Conservation (phyloP, 352 stramenopile genomes). For the Phytophthora sp. region DNA sequence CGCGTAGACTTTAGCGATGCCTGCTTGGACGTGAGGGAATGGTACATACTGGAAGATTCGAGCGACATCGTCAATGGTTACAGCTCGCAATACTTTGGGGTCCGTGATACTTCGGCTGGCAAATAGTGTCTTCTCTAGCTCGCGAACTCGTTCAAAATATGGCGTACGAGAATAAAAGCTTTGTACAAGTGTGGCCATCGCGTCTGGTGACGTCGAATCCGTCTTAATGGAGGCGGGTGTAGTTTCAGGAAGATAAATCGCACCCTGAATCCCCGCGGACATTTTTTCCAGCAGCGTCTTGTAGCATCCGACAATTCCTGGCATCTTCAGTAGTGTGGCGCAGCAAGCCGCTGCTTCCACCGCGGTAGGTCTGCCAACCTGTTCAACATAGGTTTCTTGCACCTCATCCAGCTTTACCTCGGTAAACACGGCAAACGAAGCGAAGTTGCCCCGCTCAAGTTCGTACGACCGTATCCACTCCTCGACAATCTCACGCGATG, state of each 20-base stretch:
- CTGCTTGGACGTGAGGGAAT: slow-evolving; percentile 35
- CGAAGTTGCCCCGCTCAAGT: slow-evolving; percentile 62
- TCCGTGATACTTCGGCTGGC: slow-evolving; percentile 53
- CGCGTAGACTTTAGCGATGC: slow-evolving; percentile 26
- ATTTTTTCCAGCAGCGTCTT: slow-evolving; percentile 72
- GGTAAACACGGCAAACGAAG: slow-evolving; percentile 79
- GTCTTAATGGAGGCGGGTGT: not conserved
- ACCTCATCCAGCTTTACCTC: slow-evolving; percentile 84
- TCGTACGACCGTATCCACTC: slow-evolving; percentile 80
- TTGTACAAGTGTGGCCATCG: slow-evolving; percentile 65
- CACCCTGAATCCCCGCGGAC: slow-evolving; percentile 54
- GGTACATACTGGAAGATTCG: slow-evolving; percentile 55
- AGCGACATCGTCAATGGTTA: slow-evolving; percentile 53
- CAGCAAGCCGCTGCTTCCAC: slow-evolving; percentile 79
- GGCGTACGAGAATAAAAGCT: slow-evolving; percentile 60
- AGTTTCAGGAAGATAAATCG: slow-evolving; percentile 54
- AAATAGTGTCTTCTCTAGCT: slow-evolving; percentile 56
- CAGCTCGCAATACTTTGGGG: slow-evolving; percentile 35
- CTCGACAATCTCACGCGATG: slow-evolving; percentile 51
- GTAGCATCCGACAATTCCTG: slow-evolving; percentile 79
- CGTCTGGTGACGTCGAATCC: slow-evolving; percentile 1
- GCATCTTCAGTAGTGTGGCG: slow-evolving; percentile 80
- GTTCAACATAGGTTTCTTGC: slow-evolving; percentile 51
- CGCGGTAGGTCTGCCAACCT: slow-evolving; percentile 63
- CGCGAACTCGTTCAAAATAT: slow-evolving; percentile 70